Evolutionary conservation across 371 early-diverging fungal species (phyloP).

Genomic region (Spraguea lophii): DNA sequence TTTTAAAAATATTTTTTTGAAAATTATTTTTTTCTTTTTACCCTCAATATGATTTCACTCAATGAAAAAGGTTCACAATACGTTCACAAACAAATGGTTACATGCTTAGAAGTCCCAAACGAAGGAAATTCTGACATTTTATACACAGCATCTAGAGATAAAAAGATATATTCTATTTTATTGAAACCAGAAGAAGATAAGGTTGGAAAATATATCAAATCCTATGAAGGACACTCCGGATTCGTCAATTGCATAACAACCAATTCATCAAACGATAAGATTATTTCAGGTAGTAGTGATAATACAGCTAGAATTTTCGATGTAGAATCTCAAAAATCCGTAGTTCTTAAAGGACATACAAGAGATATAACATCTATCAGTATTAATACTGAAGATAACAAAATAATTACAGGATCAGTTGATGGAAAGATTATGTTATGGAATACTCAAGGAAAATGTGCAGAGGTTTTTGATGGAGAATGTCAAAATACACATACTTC

Average conservation of each 20-base stretch:
- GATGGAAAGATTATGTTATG: slow-evolving; percentile 35
- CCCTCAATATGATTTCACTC: too few species aligned
- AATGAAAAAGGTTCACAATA: slow-evolving; percentile 18
- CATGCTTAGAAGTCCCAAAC: slow-evolving; percentile 19
- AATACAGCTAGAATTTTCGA: slow-evolving; percentile 26
- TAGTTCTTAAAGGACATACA: slow-evolving; percentile 14
- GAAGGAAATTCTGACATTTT: slow-evolving; percentile 9
- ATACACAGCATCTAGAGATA: slow-evolving; percentile 36
- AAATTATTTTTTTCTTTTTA: too few species aligned
- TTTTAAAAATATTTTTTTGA: too few species aligned
- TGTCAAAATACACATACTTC: slow-evolving; percentile 15
- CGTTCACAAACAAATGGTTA: slow-evolving; percentile 30
- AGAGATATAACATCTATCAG: slow-evolving; percentile 21
- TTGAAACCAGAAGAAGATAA: slow-evolving; percentile 16
- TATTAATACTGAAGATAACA: slow-evolving; percentile 24
- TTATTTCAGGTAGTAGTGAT: slow-evolving; percentile 37
- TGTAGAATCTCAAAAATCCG: slow-evolving; percentile 4
- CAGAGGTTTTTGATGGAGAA: slow-evolving; percentile 4
- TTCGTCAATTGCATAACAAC: slow-evolving; percentile 24
- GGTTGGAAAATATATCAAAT: slow-evolving; percentile 17
- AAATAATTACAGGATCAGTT: slow-evolving; percentile 38
- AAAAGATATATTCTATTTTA: slow-evolving; percentile 22
- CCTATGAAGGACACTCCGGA: slow-evolving; percentile 20
- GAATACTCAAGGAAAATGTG: slow-evolving; percentile 35
- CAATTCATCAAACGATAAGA: slow-evolving; percentile 7